A percentile compares a stretch with the other conserved stretches of the same genome.
Conservation (phyloP, 2,329 filamentous ascomycete genomes). For the Aspergillus tubingensis region DNA sequence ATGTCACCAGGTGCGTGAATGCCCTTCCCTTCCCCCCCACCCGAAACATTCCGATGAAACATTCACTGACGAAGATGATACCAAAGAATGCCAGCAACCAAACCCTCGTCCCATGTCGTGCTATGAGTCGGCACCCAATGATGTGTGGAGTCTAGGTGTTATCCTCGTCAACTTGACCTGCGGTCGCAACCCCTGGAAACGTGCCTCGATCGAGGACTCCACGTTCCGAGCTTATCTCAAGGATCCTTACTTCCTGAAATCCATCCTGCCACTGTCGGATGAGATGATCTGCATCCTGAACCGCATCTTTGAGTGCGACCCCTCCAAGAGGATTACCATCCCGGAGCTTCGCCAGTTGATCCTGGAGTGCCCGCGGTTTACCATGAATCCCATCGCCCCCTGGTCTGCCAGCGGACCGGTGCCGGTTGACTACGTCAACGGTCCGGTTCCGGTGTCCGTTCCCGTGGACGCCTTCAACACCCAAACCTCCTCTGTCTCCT, state of each 20-base stretch:
- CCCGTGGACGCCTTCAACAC: conserved; percentile 38
- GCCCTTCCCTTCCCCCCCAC: conserved; percentile 14
- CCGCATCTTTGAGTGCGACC: conserved; percentile 84
- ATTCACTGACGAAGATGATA: conserved; percentile 15
- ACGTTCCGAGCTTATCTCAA: conserved; percentile 90
- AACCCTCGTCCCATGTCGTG: conserved; percentile 69
- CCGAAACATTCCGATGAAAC: neutral
- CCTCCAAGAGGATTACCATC: conserved; percentile 78
- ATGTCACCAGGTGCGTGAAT: conserved; percentile 89
- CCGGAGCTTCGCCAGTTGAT: conserved; percentile 77
- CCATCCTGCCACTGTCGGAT: conserved; percentile 86
- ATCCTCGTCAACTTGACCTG: conserved; percentile 97
- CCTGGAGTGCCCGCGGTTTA: conserved; percentile 74
- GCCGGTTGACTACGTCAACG: conserved; percentile 37
- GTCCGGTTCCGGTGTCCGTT: conserved; percentile 39
- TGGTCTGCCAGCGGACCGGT: conserved; percentile 39
- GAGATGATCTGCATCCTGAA: conserved; percentile 86
- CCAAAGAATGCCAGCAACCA: conserved; percentile 82
- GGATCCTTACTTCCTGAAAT: conserved; percentile 83
- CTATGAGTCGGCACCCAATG: conserved; percentile 92
- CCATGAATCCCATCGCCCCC: conserved; percentile 44
- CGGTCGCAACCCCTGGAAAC: conserved; percentile 98
- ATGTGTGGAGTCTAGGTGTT: conserved; percentile 97
- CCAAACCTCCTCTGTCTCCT: conserved; percentile 38
- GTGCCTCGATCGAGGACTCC: conserved; percentile 87